Percentiles rank a stretch among this genome's conserved stretches.
These are phyloP conservation scores for Clathrospora elynae DNA, from an alignment of 2,329 filamentous ascomycete species.

Conservation along the genomic window DNA sequence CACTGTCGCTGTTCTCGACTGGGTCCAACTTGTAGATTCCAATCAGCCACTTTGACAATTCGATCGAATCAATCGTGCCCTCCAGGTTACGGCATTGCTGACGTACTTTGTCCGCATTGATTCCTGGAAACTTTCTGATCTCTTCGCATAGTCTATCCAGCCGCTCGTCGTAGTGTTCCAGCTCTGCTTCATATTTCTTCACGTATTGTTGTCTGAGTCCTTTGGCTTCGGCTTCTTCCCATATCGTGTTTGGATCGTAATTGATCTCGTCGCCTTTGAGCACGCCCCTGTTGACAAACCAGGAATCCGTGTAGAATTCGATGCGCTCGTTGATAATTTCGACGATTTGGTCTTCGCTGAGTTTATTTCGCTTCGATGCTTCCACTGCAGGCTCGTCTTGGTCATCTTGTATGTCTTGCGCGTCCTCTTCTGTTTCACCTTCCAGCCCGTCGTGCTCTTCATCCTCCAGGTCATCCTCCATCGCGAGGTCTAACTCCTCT, in stretches of 20 bases:
- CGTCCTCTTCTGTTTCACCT: conserved; percentile 17
- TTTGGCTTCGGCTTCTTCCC: conserved; percentile 27
- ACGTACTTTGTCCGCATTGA: conserved; percentile 57
- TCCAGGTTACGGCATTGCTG: conserved; percentile 66
- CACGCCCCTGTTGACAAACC: conserved; percentile 24
- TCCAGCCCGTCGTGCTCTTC: conserved; percentile 8
- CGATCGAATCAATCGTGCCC: conserved; percentile 65
- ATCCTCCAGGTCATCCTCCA: conserved; percentile 14
- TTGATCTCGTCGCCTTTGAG: conserved; percentile 11
- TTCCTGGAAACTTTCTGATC: conserved; percentile 53
- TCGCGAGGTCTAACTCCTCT: conserved; percentile 10
- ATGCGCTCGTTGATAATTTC: conserved; percentile 39
- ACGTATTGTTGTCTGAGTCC: conserved; percentile 19
- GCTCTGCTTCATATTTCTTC: conserved; percentile 16
- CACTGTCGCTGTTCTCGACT: conserved; percentile 3
- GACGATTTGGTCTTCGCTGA: conserved; percentile 20
- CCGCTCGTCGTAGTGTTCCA: conserved; percentile 20
- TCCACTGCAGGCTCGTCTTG: conserved; percentile 7
- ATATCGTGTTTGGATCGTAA: conserved; percentile 24
- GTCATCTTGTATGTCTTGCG: neutral
- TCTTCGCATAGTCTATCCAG: conserved; percentile 28
- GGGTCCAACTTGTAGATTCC: conserved; percentile 24
- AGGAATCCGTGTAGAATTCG: conserved; percentile 21
- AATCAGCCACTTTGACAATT: conserved; percentile 56
- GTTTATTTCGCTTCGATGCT: conserved; percentile 8